Base-by-base conservation (phyloP, 352 stramenopile genomes). In the Phytophthora melonis region DNA sequence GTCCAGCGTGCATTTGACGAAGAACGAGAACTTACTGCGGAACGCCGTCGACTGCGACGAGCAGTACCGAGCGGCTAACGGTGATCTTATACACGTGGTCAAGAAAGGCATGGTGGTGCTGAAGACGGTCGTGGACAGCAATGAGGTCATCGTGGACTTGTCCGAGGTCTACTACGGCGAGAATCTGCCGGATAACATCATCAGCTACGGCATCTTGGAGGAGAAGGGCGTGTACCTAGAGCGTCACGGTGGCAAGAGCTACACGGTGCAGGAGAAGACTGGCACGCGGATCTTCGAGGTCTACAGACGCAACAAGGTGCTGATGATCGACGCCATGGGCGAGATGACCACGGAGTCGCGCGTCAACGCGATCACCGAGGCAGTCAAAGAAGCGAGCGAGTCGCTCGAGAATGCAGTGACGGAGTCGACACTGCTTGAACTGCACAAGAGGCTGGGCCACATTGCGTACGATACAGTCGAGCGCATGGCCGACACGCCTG, bases 391-490 rank as follows among this genome's bases (percentile, higher is more conserved):
- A 47, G 41, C 41, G 41, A 47, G 41, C 41, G 41, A 47, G 19
- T 47, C 41, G 41, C 41, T 47, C 19, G 41, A 47, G 11, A 13
- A 47, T 47, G 41, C 41, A 19, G 41, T 47, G 41, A 47, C 41
- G 41, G 41, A 47, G 41, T 47, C 41, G 41, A 47, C 41, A 13
- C 41, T 47, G 41, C 41, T 47, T 2, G 41, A 47, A 47, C 41
- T 47, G 41, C 41, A 47, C 41, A 47, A 47, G 41, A 47, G 41
- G 41, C 41, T 47, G 41, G 41, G 41, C 13, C 41, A 47, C 41
- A 47, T 47, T 47, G 41, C 41, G 41, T 47, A 47, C 41, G 41
- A 47, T 47, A 47, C 41, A 47, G 41, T 47, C 41, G 41, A 47
- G 41, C 41, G 41, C 41, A 47, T 47, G 41, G 41, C 41, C 36